Percentiles rank a stretch among this genome's conserved stretches.
These are phyloP conservation scores for Septoria petroselini DNA, from an alignment of 2,329 filamentous ascomycete genomes.

Conservation along the genomic window DNA sequence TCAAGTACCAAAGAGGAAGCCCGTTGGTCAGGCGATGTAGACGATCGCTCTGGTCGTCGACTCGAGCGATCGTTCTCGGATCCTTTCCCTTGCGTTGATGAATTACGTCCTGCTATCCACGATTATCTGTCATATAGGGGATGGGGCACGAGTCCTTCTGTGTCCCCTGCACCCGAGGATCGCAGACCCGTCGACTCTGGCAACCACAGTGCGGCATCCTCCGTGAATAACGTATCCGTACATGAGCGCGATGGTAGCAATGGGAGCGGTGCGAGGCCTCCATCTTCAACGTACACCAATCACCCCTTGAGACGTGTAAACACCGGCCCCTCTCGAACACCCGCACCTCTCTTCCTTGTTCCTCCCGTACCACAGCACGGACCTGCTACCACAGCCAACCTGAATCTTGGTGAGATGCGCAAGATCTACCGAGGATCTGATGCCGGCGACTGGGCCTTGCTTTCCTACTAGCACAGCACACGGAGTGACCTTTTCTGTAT, in stretches of 20 bases:
- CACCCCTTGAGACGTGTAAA: constrained; percentile 7
- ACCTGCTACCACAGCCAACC: not conserved
- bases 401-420: not conserved
- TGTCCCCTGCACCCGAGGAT: constrained; percentile 21
- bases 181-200: constrained; percentile 12
- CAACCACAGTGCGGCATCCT: constrained; percentile 3
- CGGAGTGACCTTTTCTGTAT: not conserved
- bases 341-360: not conserved
- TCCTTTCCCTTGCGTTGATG: constrained; percentile 28
- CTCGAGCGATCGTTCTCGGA: constrained; percentile 17
- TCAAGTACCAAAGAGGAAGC: constrained; percentile 44
- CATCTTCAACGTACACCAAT: not conserved
- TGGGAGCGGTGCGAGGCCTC: not conserved
- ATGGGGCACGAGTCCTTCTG: constrained; percentile 20
- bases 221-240: not conserved
- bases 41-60: constrained; percentile 7
- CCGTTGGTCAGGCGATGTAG: constrained; percentile 47
- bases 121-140: constrained; percentile 23
- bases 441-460: not conserved
- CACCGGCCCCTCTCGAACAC: not conserved
- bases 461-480: constrained; percentile 4
- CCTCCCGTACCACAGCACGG: not conserved
- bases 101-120: constrained; percentile 25
- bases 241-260: not conserved
- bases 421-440: constrained; percentile 2